Evolutionary conservation across 768 basidiomycete species (phyloP).

Genomic region (Porphyrellus cyaneotinctus): DNA sequence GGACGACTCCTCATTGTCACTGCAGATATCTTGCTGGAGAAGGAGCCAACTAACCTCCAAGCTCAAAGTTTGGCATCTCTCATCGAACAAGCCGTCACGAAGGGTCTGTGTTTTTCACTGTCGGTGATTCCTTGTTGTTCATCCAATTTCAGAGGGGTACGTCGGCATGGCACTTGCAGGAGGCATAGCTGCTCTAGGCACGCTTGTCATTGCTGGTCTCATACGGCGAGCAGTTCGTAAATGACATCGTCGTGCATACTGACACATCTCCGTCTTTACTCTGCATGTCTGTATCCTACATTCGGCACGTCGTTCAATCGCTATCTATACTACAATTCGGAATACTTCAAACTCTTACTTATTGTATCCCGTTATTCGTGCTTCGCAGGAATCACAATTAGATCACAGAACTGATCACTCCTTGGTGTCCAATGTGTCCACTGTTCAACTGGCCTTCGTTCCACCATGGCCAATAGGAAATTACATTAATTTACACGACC

Average conservation of each 20-base stretch:
- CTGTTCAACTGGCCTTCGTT: not conserved
- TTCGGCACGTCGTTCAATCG: conserved; percentile 5
- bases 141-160: conserved; percentile 73
- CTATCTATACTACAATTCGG: conserved; percentile 10
- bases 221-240: conserved; percentile 76
- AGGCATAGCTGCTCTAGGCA: conserved; percentile 82
- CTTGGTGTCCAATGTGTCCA: not conserved
- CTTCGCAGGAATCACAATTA: conserved; percentile 9
- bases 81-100: conserved; percentile 81
- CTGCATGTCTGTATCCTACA: conserved; percentile 16
- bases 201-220: conserved; percentile 66
- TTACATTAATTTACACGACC: conserved; percentile 30
- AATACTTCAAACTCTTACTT: conserved; percentile 18
- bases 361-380: conserved; percentile 24
- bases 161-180: conserved; percentile 96
- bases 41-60: conserved; percentile 92
- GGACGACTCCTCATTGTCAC: conserved; percentile 1
- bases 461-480: conserved; percentile 14
- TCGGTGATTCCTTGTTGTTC: not conserved
- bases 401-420: conserved; percentile 6
- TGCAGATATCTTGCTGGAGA: conserved; percentile 78
- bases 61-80: conserved; percentile 81
- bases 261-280: conserved; percentile 9
- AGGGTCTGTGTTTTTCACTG: conserved; percentile 48
- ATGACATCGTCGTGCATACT: conserved; percentile 21